Base-by-base conservation (phyloP, 495 filamentous ascomycete genomes). In the Lasiosphaeria hispida region DNA sequence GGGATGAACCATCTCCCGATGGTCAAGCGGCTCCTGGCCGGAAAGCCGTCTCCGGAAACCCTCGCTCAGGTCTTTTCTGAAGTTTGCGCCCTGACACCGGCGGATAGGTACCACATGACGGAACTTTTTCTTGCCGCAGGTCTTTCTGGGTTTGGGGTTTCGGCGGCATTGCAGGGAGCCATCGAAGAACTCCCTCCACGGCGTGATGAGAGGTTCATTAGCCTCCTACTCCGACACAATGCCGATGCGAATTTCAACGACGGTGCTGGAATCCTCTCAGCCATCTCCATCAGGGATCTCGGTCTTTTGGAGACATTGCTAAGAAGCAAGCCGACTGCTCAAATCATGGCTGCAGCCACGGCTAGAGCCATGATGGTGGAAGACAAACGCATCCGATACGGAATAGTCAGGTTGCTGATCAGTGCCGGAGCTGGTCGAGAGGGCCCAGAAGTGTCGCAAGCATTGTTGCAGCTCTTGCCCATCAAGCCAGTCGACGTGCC, bases 241-340 rank as follows among this genome's bases (percentile, higher is more conserved):
- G 72, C 74, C 9, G 74, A 77, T 38, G 67, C 74, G 3, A 76
- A 78, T 56, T 75, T 76, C 51, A 75, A 78, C 45, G 70, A 75
- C 44, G 73, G 75, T 2, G 67, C 70, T 10, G 65, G 70, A 3
- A 68, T 80, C n/a, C 55, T 72, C 1, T 67, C 75, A 0, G 73
- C 75, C 2, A 69, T 80, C 50, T 43, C 60, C 0, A 72, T 74
- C 23, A 68, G 62, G 6, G 75, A 80, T 14, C 15, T 69, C 0
- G 18, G 41, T 3, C 63, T 80, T 3, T 59, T 80, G 0, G 67
- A 70, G 13, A 66, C 62, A 1, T 43, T 80, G 10, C 66, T 79
- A 0, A 68, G 67, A 19, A 75, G 64, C 47, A 69, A 64, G 30
- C 74, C 72, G 0, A 65, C 72, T 7, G 59, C 72, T 11, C 71